These are phyloP conservation scores for Pythium rishiriense DNA, from an alignment of 352 stramenopile genomes.

Conservation along the genomic window DNA sequence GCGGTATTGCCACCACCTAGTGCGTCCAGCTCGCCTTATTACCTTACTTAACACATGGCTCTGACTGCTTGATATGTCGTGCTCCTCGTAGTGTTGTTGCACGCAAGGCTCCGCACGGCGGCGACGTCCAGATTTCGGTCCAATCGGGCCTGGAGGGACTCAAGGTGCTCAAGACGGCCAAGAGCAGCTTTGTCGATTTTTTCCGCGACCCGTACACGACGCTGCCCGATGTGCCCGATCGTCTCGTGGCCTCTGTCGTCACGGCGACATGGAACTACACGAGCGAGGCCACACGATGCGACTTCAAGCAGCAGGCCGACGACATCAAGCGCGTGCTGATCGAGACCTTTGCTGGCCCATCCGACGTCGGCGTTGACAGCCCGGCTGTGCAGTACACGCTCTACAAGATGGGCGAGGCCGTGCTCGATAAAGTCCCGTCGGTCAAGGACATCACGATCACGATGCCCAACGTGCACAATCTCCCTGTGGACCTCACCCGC, in stretches of 20 bases:
- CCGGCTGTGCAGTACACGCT: constrained; percentile 83
- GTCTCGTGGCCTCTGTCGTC: constrained; percentile 75
- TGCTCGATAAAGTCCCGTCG: constrained; percentile 61
- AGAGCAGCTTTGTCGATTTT: constrained; percentile 88
- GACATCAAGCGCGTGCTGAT: constrained; percentile 71
- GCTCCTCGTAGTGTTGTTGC: constrained; percentile 43
- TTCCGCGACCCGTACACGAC: constrained; percentile 83
- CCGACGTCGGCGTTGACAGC: constrained; percentile 73
- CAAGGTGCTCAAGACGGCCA: constrained; percentile 89
- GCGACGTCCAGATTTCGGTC: constrained; percentile 44
- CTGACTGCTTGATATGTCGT: background rate
- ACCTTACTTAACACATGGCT: background rate
- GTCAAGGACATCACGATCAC: constrained; percentile 76
- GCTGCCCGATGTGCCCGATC: constrained; percentile 72
- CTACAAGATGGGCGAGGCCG: constrained; percentile 85
- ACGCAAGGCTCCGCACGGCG: constrained; percentile 40
- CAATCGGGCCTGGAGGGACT: constrained; percentile 62
- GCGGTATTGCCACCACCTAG: constrained; percentile 58
- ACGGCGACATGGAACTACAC: constrained; percentile 79
- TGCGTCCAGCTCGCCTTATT: constrained; percentile 33
- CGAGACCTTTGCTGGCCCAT: constrained; percentile 74
- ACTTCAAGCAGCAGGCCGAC: constrained; percentile 45
- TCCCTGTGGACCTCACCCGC: constrained; percentile 80
- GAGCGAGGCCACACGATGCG: constrained; percentile 32
- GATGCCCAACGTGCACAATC: constrained; percentile 91